These are phyloP conservation scores for Trichosporon sp. DNA, from an alignment of 1,284 basidiomycete species.

Conservation along the genomic window DNA sequence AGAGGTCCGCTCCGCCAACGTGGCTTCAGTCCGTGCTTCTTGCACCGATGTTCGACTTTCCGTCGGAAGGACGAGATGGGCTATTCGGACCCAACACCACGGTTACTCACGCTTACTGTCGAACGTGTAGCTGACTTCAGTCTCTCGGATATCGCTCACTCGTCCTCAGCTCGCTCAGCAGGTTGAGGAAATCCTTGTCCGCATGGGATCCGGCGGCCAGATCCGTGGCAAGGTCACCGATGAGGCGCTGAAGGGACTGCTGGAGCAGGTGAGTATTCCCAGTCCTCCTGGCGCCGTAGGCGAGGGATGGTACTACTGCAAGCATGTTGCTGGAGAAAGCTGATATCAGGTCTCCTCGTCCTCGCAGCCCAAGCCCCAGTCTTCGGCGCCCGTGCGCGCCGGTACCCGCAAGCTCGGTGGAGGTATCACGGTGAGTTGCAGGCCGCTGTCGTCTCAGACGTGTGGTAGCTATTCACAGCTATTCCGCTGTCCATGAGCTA, in stretches of 20 bases:
- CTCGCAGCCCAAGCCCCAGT: conserved; percentile 27
- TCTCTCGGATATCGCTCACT: conserved; percentile 87
- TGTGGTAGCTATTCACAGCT: not conserved
- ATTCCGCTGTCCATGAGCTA: not conserved
- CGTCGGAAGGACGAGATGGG: not conserved
- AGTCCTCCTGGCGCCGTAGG: not conserved
- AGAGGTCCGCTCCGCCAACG: too few species aligned
- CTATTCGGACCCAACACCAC: not conserved
- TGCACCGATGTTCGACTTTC: not conserved
- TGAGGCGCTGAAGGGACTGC: conserved; percentile 78
- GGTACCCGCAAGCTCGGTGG: conserved; percentile 41
- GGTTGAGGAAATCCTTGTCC: conserved; percentile 77
- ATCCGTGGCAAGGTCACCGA: conserved; percentile 79
- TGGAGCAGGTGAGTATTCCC: conserved; percentile 70
- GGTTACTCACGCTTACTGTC: not conserved
- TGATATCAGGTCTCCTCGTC: conserved; percentile 38
- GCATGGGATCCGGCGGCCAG: conserved; percentile 92
- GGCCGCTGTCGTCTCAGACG: not conserved
- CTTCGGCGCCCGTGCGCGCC: conserved; percentile 28
- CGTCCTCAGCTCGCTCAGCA: conserved; percentile 80
- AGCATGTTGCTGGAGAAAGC: not conserved
- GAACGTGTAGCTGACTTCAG: conserved; percentile 48
- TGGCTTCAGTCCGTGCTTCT: not conserved
- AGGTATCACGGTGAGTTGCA: conserved; percentile 45
- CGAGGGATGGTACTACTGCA: too few species aligned